Evolutionary conservation across 2,329 filamentous ascomycete genomes (phyloP).

Genomic region (Epicoccum sorghinum): DNA sequence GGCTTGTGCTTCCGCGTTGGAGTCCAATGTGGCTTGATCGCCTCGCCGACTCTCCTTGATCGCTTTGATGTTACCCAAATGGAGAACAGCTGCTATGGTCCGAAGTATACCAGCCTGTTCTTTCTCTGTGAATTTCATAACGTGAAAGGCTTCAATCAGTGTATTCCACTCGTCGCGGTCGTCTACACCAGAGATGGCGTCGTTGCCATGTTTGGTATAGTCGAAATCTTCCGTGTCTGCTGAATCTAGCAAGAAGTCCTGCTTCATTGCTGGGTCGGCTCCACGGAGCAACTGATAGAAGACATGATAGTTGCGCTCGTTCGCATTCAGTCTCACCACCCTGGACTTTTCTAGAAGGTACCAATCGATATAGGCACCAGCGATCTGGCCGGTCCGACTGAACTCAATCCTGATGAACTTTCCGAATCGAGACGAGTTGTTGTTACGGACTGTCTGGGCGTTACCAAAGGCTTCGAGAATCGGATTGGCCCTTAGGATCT

Average conservation of each 20-base stretch:
- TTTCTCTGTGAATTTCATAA: conserved; percentile 90
- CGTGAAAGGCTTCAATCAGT: conserved; percentile 86
- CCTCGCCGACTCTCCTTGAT: conserved; percentile 88
- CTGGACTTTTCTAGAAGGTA: conserved; percentile 98
- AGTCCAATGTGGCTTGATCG: conserved; percentile 84
- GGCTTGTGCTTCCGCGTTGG: conserved; percentile 76
- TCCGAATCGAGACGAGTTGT: conserved; percentile 97
- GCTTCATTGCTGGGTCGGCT: conserved; percentile 73
- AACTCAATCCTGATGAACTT: conserved; percentile 99
- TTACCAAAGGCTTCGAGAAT: conserved; percentile 98
- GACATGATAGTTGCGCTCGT: conserved; percentile 94
- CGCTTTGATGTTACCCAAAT: conserved; percentile 89
- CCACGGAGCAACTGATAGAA: conserved; percentile 96
- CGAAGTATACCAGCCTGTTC: conserved; percentile 84
- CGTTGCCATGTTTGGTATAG: conserved; percentile 90
- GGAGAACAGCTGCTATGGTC: conserved; percentile 88
- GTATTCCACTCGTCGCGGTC: conserved; percentile 89
- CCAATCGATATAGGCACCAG: conserved; percentile 97
- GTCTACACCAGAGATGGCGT: conserved; percentile 87
- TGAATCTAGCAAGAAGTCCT: conserved; percentile 75
- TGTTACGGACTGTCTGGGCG: conserved; percentile 95
- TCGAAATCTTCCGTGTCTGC: conserved; percentile 84
- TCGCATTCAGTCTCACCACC: conserved; percentile 84
- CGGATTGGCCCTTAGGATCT: conserved; percentile 94
- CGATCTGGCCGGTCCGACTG: conserved; percentile 83